A percentile compares a stretch with the other conserved stretches of the same genome.
Conservation (phyloP, 257 asterid genomes). For the Solanum clarkiae region DNA sequence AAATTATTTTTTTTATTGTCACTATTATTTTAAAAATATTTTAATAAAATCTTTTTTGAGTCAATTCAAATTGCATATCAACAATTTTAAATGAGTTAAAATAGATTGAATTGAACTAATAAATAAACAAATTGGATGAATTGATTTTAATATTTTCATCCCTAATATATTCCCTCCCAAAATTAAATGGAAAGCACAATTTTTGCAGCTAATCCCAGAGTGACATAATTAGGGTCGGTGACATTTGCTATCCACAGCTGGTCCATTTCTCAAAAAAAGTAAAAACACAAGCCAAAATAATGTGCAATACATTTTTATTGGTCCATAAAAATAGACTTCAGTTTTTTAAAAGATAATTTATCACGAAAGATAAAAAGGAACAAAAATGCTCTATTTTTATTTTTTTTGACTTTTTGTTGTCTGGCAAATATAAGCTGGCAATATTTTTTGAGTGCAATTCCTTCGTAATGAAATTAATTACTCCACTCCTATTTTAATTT, state of each 20-base stretch:
- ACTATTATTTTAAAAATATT: no score
- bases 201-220: neutral
- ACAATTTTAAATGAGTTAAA: no score
- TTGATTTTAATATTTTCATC: no score
- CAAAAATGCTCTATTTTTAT: neutral
- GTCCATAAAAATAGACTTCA: neutral
- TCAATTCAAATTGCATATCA: no score
- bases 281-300: neutral
- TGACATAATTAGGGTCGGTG: constrained; percentile 28
- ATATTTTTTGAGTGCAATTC: no score
- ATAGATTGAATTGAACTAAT: no score
- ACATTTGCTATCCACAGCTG: neutral
- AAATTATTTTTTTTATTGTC: no score
- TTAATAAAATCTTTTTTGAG: no score
- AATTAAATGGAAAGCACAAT: neutral
- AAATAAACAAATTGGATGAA: no score
- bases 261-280: neutral
- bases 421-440: neutral
- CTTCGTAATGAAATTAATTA: no score
- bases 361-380: neutral
- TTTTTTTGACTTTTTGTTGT: no score
- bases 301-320: neutral
- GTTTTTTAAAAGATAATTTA: neutral
- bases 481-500: no score
- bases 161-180: neutral